Evolutionary conservation across 129 eudicot genomes (phyloP).

Genomic region (Pseudognaphalium luteoalbum): DNA sequence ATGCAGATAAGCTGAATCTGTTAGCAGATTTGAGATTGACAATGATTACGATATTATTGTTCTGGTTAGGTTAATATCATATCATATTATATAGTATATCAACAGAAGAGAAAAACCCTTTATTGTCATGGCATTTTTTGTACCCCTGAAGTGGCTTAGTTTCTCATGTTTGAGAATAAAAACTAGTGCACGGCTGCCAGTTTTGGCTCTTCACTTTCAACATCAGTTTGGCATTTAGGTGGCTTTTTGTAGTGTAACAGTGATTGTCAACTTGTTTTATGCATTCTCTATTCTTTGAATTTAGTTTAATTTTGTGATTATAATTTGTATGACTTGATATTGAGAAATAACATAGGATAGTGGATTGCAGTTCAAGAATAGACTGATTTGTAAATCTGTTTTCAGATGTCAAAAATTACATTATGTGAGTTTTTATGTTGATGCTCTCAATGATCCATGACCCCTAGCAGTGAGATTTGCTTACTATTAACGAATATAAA

Average conservation of each 20-base stretch:
- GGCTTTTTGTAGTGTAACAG: slow-evolving; percentile 17
- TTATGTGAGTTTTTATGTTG: too few relatives aligned
- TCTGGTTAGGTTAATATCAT: slow-evolving; percentile 2
- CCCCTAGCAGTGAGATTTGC: too few relatives aligned
- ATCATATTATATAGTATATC: not conserved
- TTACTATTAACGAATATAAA: too few relatives aligned
- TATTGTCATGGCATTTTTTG: slow-evolving; percentile 30
- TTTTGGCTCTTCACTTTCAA: slow-evolving; percentile 10
- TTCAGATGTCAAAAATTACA: not conserved
- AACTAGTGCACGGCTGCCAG: slow-evolving; percentile 25
- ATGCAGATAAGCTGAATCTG: not conserved
- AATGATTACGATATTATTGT: slow-evolving; percentile 6
- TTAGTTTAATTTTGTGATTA: not conserved
- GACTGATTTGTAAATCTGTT: not conserved
- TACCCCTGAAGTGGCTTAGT: slow-evolving; percentile 6
- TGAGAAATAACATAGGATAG: not conserved
- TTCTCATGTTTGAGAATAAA: slow-evolving; percentile 32
- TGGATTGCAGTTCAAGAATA: not conserved
- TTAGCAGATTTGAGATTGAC: slow-evolving; percentile 7
- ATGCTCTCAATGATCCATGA: too few relatives aligned
- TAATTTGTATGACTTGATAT: not conserved
- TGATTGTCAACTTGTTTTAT: not conserved
- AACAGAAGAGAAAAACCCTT: not conserved
- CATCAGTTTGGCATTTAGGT: slow-evolving; percentile 15
- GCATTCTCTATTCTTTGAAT: not conserved